Evolutionary conservation across 2,329 filamentous ascomycete genomes (phyloP), one percentile per base, ranked within the genome.

Genomic region (Coleophoma eucalyptorum): DNA sequence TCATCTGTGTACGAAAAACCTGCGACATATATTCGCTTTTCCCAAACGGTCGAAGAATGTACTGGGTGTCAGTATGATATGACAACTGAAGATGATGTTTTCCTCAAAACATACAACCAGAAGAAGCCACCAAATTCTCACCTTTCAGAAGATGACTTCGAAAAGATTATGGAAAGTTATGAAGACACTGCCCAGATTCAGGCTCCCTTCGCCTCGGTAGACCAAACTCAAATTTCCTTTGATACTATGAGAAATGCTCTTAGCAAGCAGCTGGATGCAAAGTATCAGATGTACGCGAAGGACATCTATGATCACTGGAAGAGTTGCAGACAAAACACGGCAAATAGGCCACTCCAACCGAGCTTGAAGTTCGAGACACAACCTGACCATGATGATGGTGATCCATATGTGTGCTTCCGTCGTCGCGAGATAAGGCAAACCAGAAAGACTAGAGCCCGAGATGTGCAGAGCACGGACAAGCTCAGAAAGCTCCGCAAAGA

Each of bases 341-440:
- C 81, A 58, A 94, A 93, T 66, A 84, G 80, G 60, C 74, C 86
- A 5, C 74, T 97, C 54, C 87, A 92, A 64, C 83, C 90, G 7
- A 78, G 76, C 19, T 82, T 97, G 67, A 97, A 97, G 74, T 94
- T 96, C 58, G 94, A 99, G 73, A 95, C 86, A 43, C 90, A 94
- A 56, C 88, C 90, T 66, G 93, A 97, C 58, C 95, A 87, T 54
- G 94, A 99, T 69, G 94, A 99, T 67, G 84, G 89, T 62, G 94
- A 99, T 71, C 94, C 94, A 45, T 99, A 96, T 72, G 92, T 99
- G 63, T 99, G 94, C 72, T 99, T 99, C 81, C 84, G 94, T 66
- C 85, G 94, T 61, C 89, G 94, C 57, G 94, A 99, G 71, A 89
- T 96, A 43, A 87, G 94, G 51, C 90, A 96, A 68, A 93, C 91